Evolutionary conservation across 1,139 yeast genomes (phyloP).

Genomic region (Saccharomycopsis phalli): DNA sequence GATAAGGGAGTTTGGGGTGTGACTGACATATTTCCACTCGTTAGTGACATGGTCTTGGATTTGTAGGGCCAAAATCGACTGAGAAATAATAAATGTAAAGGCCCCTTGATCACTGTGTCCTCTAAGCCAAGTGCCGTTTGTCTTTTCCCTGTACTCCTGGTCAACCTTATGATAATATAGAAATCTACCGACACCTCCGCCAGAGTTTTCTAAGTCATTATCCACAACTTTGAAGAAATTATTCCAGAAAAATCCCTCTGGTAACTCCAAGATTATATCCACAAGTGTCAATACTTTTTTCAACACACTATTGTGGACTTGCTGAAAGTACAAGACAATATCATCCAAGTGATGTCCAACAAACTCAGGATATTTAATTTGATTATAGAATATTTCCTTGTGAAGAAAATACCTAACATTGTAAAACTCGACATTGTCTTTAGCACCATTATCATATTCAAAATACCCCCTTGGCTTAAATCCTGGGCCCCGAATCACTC

Average conservation of each 20-base stretch:
- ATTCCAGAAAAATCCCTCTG: constrained; percentile 33
- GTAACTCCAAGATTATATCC: constrained; percentile 34
- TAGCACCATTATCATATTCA: constrained; percentile 34
- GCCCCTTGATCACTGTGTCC: constrained; percentile 34
- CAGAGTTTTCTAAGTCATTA: constrained; percentile 26
- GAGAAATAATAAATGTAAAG: constrained; percentile 36
- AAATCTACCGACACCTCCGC: constrained; percentile 35
- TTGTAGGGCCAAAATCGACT: constrained; percentile 34
- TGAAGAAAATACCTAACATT: constrained; percentile 32
- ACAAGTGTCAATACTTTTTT: constrained; percentile 30
- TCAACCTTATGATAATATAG: constrained; percentile 32
- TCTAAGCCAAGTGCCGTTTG: constrained; percentile 32
- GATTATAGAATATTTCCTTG: constrained; percentile 23
- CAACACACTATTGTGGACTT: constrained; percentile 30
- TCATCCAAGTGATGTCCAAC: constrained; percentile 31
- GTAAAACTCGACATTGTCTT: constrained; percentile 36
- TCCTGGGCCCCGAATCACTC: constrained; percentile 40
- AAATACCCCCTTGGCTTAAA: constrained; percentile 39
- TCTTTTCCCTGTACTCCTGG: constrained; percentile 22
- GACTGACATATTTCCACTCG: constrained; percentile 41
- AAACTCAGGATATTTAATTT: constrained; percentile 30
- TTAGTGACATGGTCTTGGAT: constrained; percentile 38
- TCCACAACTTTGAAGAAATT: constrained; percentile 28
- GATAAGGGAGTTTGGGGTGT: constrained; percentile 36
- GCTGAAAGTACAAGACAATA: constrained; percentile 30